Evolutionary conservation across 2,329 filamentous ascomycete genomes (phyloP), one percentile per base, ranked within the genome.

Genomic region (Ophiocordyceps camponoti-floridani): DNA sequence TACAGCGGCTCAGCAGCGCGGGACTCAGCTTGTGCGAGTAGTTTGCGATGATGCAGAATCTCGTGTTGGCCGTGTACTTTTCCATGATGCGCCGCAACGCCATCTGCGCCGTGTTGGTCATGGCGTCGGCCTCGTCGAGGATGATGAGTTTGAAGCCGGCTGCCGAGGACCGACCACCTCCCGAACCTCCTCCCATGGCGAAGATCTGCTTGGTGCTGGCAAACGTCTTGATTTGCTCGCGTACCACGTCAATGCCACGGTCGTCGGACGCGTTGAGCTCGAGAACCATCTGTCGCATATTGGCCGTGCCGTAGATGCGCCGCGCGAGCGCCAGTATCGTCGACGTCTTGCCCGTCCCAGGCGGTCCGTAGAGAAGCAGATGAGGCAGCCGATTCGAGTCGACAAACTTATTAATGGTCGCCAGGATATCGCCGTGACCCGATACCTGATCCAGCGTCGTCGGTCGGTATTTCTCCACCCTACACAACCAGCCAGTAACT

Each of bases 91-190:
- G 73, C 49, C 91, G 77, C 45, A 98, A 69, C 0, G 91, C 91
- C 89, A 98, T 98, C 64, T 98, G 91, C 6, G 91, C 91, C 0
- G 89, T 93, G 45, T 85, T 83, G n/a, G 91, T 98, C 91, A 98
- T 98, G 45, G 91, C 91, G 61, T 98, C 91, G n/a, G 91, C 91
- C 68, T 98, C 91, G 62, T 98, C 91, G 4, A 98, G 76, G 45
- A 98, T 85, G 58, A 98, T 96, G 53, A 98, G 77, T 68, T 98
- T 98, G 70, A 83, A 98, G 4, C 75, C 75, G 0, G 84, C 85
- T 26, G 89, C 63, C 12, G 72, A 64, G 10, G 33, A 16, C 30
- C 65, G 56, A 23, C 23, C 23, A 23, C 23, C 23, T 19, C 59
- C 48, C 43, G 56, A 58, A 6, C 69, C 56, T 2, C 69, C 56